Percentiles rank a stretch among this genome's conserved stretches.
These are phyloP conservation scores for Pulveroboletus sp. DNA, from an alignment of 1,284 basidiomycete genomes.

Conservation along the genomic window DNA sequence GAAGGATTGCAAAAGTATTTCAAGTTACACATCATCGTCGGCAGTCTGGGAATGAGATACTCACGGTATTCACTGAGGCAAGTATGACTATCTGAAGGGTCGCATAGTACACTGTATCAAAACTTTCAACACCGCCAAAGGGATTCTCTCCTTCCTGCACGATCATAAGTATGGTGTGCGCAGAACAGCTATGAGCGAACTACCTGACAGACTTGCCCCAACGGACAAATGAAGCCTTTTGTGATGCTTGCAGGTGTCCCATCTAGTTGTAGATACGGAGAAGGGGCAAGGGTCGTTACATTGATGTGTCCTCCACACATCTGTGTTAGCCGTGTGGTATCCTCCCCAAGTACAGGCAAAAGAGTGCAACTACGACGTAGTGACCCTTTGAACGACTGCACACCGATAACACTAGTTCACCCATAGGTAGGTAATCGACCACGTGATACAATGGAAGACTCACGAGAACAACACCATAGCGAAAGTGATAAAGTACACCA, in stretches of 20 bases:
- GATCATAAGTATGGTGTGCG: not conserved
- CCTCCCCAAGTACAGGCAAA: conserved; percentile 51
- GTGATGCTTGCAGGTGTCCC: conserved; percentile 37
- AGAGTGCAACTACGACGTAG: conserved; percentile 68
- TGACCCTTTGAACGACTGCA: conserved; percentile 88
- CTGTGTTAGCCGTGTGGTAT: conserved; percentile 51
- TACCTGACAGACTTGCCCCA: conserved; percentile 78
- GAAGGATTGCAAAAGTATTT: not conserved
- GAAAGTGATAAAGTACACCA: conserved; percentile 90
- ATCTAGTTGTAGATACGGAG: conserved; percentile 49
- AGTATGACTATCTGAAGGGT: conserved; percentile 86
- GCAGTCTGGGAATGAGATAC: conserved; percentile 27
- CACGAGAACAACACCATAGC: conserved; percentile 88
- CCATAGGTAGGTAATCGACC: conserved; percentile 1
- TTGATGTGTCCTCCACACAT: conserved; percentile 83
- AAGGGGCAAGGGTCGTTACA: conserved; percentile 46
- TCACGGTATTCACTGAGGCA: conserved; percentile 75
- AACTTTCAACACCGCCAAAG: conserved; percentile 69
- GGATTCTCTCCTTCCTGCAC: conserved; percentile 71
- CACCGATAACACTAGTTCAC: conserved; percentile 75
- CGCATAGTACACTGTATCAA: conserved; percentile 88
- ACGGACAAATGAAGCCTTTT: conserved; percentile 84
- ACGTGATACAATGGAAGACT: conserved; percentile 31
- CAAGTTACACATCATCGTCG: not conserved
- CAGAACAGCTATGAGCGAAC: conserved; percentile 10